Percentiles rank a stretch among this genome's conserved stretches.
phyloP scores from a whole-genome alignment of 2,329 filamentous ascomycete species.

The Acephala macrosclerotiorum region DNA sequence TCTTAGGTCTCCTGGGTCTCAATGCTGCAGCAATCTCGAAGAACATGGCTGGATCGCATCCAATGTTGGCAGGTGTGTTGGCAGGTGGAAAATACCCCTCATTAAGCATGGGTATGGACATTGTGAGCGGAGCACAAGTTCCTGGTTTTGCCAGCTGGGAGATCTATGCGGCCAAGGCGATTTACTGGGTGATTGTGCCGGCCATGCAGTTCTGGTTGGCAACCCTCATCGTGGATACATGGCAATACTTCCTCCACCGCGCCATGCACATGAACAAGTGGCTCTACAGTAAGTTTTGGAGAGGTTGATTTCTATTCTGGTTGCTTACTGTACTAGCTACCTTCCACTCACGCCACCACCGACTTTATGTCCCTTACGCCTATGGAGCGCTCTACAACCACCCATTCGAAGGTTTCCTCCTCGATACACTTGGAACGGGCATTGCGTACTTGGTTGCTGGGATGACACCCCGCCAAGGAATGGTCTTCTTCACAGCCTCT shows the following conservation, averaged over 20 bases:
- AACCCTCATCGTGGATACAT: conserved; percentile 84
- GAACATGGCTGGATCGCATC: conserved; percentile 74
- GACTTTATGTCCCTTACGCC: conserved; percentile 96
- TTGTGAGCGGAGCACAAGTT: conserved; percentile 58
- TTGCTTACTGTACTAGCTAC: conserved; percentile 61
- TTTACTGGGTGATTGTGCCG: conserved; percentile 84
- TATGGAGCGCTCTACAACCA: conserved; percentile 98
- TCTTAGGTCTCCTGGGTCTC: conserved; percentile 77
- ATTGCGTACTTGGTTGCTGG: conserved; percentile 81
- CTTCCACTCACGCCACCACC: conserved; percentile 95
- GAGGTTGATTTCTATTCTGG: background rate
- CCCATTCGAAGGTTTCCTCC: conserved; percentile 89
- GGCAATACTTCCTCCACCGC: conserved; percentile 98
- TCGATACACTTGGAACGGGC: conserved; percentile 89
- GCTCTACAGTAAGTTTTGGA: conserved; percentile 80
- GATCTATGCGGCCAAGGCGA: conserved; percentile 71
- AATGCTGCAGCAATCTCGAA: conserved; percentile 79
- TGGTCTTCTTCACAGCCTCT: conserved; percentile 87
- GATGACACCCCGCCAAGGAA: conserved; percentile 86
- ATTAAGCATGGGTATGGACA: conserved; percentile 65
- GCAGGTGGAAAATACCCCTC: conserved; percentile 83
- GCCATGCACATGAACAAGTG: conserved; percentile 98
- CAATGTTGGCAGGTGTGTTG: conserved; percentile 76
- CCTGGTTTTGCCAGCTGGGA: conserved; percentile 89
- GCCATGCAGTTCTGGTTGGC: conserved; percentile 78